Base-by-base conservation (phyloP, 139 green algal species). In the Dunaliella primolecta region DNA sequence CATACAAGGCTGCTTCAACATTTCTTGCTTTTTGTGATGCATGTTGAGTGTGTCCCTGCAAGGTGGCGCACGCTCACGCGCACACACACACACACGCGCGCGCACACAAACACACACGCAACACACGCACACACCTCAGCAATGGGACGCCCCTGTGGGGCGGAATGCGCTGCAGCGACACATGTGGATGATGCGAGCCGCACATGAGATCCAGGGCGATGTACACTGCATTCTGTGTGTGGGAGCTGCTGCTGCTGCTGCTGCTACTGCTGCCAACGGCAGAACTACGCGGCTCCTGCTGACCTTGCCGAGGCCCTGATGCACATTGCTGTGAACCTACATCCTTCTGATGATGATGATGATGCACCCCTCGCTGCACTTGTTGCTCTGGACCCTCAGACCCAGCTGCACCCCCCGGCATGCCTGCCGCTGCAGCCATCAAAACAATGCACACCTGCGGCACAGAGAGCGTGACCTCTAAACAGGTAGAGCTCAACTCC, bases 191-290 rank as follows among this genome's bases (percentile, higher is more conserved):
- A n/a, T 80, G 75, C 2, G 77, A 56, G 34, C 11, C 38, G 36
- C 21, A 82, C 77, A 82, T 21, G 3, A 82, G 23, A n/a, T 82
- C 77, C 34, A 82, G 34, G 32, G 77, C 77, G 2, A 36, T 36
- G 36, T 82, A 82, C 23, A 82, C 33, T 27, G 36, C 35, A 1
- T 15, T 15, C 46, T 25, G 46, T 71, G 23, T 71, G 77, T 70
- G 21, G 31, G 20, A 31, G 2, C 33, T 33, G 34, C 33, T 32
- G 36, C 33, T 71, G 3, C 77, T 82, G 77, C 33, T 64, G 36
- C 36, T 30, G 35, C 21, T 21, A 34, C 77, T 70, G 33, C 21
- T 2, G 21, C 32, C 29, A 32, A 24, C 31, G 15, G 3, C 21
- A 81, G 25, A 15, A 29, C 70, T 31, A 24, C 70, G 70, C 70